These are phyloP conservation scores for Monosporascus ibericus DNA, from an alignment of 2,329 filamentous ascomycete species.

Conservation along the genomic window DNA sequence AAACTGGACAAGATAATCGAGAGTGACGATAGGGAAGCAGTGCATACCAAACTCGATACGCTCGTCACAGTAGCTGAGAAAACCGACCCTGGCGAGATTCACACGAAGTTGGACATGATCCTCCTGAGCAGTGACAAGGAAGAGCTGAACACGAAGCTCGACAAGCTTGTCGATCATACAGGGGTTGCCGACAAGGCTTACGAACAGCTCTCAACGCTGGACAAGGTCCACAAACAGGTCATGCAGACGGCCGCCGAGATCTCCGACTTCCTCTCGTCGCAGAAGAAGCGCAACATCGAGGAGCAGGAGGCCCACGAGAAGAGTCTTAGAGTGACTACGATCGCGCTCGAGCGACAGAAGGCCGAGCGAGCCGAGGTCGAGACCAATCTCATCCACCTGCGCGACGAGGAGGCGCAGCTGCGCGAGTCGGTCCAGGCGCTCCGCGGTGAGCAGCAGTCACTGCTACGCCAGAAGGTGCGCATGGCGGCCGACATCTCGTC, in stretches of 20 bases:
- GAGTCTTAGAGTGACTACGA: slow-evolving; percentile 70
- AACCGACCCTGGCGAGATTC: slow-evolving; percentile 10
- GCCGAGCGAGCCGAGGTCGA: slow-evolving; percentile 57
- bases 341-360: slow-evolving; percentile 67
- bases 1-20: slow-evolving; percentile 15
- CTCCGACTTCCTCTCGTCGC: slow-evolving; percentile 70
- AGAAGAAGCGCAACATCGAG: slow-evolving; percentile 68
- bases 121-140: slow-evolving; percentile 1
- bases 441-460: slow-evolving; percentile 64
- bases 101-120: slow-evolving; percentile 23
- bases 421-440: slow-evolving; percentile 52
- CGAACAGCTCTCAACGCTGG: slow-evolving; percentile 72
- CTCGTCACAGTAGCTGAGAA: slow-evolving; percentile 35
- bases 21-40: slow-evolving; percentile 7
- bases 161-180: slow-evolving; percentile 56
- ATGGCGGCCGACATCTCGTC: slow-evolving; percentile 82
- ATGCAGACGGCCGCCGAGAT: slow-evolving; percentile 79
- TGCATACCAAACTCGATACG: slow-evolving; percentile 34
- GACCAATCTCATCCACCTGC: slow-evolving; percentile 44
- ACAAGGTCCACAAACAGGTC: slow-evolving; percentile 85
- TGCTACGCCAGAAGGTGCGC: slow-evolving; percentile 71
- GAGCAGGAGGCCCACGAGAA: slow-evolving; percentile 75
- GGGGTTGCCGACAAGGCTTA: slow-evolving; percentile 63
- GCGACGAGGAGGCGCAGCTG: slow-evolving; percentile 47
- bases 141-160: slow-evolving; percentile 29